A percentile compares a stretch with the other conserved stretches of the same genome.
Evolutionary conservation across 495 filamentous ascomycete species (phyloP).

Genomic region (Lophiotrema nucula): DNA sequence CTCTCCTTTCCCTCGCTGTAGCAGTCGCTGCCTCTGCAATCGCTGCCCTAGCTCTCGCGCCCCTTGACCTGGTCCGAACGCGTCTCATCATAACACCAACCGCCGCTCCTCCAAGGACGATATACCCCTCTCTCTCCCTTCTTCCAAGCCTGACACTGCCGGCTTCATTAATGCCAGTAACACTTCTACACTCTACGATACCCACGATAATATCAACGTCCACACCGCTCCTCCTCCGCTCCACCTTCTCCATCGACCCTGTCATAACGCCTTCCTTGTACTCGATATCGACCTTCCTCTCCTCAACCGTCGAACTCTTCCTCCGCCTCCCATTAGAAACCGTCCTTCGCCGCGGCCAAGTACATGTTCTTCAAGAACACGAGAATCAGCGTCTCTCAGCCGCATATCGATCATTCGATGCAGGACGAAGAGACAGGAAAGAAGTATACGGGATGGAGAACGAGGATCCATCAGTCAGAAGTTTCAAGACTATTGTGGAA

Average conservation of each 20-base stretch:
- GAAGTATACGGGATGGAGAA: constrained; percentile 17
- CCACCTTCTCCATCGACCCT: constrained; percentile 71
- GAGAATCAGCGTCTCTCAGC: constrained; percentile 22
- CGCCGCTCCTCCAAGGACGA: constrained; percentile 66
- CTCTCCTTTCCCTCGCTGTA: constrained; percentile 69
- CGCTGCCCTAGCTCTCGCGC: constrained; percentile 75
- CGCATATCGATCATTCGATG: constrained; percentile 6
- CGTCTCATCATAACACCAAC: constrained; percentile 81
- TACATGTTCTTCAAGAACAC: constrained; percentile 52
- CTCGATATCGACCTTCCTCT: constrained; percentile 72
- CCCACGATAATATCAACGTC: constrained; percentile 76
- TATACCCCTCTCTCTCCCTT: constrained; percentile 68
- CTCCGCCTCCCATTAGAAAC: constrained; percentile 88
- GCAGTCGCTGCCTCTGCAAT: constrained; percentile 79
- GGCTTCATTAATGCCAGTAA: constrained; percentile 68
- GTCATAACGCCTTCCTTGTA: constrained; percentile 76
- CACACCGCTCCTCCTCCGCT: constrained; percentile 77
- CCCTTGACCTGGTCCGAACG: constrained; percentile 86
- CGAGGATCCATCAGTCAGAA: constrained; percentile 45
- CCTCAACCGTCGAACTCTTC: constrained; percentile 74
- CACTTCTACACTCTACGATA: constrained; percentile 79
- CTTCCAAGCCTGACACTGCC: constrained; percentile 78
- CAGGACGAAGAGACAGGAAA: background rate
- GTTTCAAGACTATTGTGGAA: constrained; percentile 69
- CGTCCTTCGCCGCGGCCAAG: constrained; percentile 82